phyloP scores from a whole-genome alignment of 768 basidiomycete species.

The Pulveroboletus sp. region DNA sequence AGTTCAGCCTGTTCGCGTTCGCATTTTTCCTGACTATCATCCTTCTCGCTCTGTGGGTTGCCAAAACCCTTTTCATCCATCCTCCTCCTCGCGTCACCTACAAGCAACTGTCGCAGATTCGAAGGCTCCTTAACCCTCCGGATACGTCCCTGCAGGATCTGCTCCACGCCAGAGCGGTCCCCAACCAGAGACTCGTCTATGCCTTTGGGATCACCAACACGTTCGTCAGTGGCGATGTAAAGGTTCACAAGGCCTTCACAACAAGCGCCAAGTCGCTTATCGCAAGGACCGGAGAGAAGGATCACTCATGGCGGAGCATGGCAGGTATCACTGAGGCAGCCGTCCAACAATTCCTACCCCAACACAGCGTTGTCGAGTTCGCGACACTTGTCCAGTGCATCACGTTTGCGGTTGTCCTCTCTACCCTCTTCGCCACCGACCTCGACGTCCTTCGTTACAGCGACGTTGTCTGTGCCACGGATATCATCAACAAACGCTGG shows the following conservation, averaged over 20 bases:
- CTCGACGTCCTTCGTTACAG: conserved; percentile 27
- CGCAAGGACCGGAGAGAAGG: conserved; percentile 1
- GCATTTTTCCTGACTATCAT: background rate
- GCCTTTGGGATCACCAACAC: conserved; percentile 43
- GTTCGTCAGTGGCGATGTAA: conserved; percentile 43
- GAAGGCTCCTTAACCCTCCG: conserved; percentile 15
- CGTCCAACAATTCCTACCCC: conserved; percentile 13
- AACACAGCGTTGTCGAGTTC: conserved; percentile 21
- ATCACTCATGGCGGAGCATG: conserved; percentile 14
- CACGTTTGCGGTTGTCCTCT: conserved; percentile 43
- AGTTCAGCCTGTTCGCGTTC: background rate
- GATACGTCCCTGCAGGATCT: conserved; percentile 8
- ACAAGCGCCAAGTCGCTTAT: conserved; percentile 22
- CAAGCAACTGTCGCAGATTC: conserved; percentile 2
- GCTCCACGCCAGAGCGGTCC: conserved; percentile 17
- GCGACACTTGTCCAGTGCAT: conserved; percentile 42
- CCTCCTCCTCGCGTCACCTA: conserved; percentile 8
- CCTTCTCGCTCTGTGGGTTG: background rate
- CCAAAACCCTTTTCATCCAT: background rate
- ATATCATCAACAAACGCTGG: conserved; percentile 36
- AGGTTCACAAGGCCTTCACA: conserved; percentile 29
- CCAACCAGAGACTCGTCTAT: conserved; percentile 22
- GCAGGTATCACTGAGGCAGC: conserved; percentile 13
- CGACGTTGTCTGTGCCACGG: conserved; percentile 40
- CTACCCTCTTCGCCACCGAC: conserved; percentile 35